Conservation (phyloP, 768 basidiomycete genomes). For the Leucocoprinus leucothites region DNA sequence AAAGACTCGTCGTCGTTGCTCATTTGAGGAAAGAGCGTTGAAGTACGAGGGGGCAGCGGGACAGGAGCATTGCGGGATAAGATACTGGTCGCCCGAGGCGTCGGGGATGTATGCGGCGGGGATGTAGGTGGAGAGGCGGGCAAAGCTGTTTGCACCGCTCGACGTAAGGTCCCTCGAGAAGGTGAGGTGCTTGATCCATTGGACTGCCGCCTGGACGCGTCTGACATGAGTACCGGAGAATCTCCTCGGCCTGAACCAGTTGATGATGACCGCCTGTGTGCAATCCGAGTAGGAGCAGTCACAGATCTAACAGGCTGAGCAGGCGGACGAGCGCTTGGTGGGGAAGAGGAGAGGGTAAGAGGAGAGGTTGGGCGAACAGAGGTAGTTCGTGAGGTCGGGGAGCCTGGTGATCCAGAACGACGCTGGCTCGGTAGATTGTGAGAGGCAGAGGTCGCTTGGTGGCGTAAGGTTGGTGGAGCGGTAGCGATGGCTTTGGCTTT, state of each 20-base stretch:
- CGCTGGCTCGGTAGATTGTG: constrained; percentile 46
- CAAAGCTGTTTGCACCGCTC: constrained; percentile 34
- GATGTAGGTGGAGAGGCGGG: constrained; percentile 36
- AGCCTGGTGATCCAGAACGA: constrained; percentile 40
- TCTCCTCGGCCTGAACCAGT: constrained; percentile 28
- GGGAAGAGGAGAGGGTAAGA: constrained; percentile 43
- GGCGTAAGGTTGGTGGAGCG: constrained; percentile 75
- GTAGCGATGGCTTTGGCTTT: constrained; percentile 83
- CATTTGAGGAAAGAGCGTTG: constrained; percentile 38
- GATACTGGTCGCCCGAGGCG: constrained; percentile 22
- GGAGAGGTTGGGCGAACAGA: constrained; percentile 45
- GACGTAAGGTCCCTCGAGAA: constrained; percentile 28
- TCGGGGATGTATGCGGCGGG: constrained; percentile 27
- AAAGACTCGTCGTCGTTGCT: constrained; percentile 54
- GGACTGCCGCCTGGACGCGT: constrained; percentile 41
- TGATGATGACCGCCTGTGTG: constrained; percentile 40
- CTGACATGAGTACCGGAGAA: constrained; percentile 29
- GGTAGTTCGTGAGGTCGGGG: constrained; percentile 27
- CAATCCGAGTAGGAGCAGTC: constrained; percentile 29
- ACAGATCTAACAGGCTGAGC: constrained; percentile 41
- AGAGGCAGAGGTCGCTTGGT: constrained; percentile 77
- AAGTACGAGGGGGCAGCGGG: constrained; percentile 38
- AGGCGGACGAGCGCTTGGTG: constrained; percentile 41
- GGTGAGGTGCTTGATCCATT: constrained; percentile 40
- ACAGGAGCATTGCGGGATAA: constrained; percentile 24